These are phyloP conservation scores for Senna siamea DNA, from an alignment of 306 rosid genomes.

Conservation along the genomic window DNA sequence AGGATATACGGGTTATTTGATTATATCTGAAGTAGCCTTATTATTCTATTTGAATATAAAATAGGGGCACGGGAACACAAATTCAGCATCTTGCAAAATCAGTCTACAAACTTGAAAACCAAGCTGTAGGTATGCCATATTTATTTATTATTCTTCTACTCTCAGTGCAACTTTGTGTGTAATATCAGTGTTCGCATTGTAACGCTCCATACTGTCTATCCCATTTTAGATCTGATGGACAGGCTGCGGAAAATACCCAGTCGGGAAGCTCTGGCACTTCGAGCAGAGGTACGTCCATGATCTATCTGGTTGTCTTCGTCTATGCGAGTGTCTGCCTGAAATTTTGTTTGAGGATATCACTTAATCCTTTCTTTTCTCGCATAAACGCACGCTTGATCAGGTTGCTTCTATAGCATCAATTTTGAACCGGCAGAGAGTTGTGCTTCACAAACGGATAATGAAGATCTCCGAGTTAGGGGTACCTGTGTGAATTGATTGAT, in stretches of 20 bases:
- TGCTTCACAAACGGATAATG: constrained; percentile 63
- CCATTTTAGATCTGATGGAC: constrained; percentile 69
- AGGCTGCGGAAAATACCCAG: constrained; percentile 77
- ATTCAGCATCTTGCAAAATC: constrained; percentile 72
- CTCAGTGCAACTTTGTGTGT: not conserved
- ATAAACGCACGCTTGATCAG: constrained; percentile 42
- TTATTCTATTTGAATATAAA: constrained; percentile 29
- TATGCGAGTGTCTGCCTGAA: constrained; percentile 9
- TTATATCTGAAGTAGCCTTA: constrained; percentile 28
- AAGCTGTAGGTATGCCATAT: constrained; percentile 60
- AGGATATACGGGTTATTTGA: not conserved
- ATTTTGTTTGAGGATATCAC: constrained; percentile 14
- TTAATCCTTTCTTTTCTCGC: constrained; percentile 28
- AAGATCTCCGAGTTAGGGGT: constrained; percentile 81
- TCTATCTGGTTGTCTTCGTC: not conserved
- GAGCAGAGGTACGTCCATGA: constrained; percentile 75
- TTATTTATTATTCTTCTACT: not conserved
- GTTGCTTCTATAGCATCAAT: constrained; percentile 72
- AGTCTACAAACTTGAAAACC: constrained; percentile 64
- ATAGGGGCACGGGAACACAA: constrained; percentile 73
- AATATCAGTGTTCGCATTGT: constrained; percentile 12
- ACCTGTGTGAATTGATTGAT: constrained; percentile 51
- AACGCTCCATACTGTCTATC: constrained; percentile 31
- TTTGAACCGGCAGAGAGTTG: constrained; percentile 62
- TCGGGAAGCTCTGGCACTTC: constrained; percentile 76